Base-by-base conservation (phyloP, 805 yeast species). In the Candida tammaniensis region DNA sequence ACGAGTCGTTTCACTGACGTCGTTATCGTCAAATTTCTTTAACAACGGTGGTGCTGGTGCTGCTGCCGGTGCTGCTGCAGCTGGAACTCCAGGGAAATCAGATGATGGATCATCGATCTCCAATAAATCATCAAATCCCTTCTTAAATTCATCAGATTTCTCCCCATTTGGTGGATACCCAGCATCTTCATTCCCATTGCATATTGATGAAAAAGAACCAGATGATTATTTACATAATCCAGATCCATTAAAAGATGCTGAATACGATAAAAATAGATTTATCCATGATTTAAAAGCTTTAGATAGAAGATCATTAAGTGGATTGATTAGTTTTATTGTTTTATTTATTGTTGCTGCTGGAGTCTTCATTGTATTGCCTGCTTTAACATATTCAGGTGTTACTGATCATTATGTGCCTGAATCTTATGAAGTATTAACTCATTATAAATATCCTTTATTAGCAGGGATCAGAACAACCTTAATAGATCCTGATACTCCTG, bases 121-220 rank as follows among this genome's bases (percentile, higher is more conserved):
- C 3, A 44, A 44, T 25, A 48, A 42, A 15, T 33, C 38, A 8
- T 33, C 52, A 6, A 55, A 53, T 38, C 66, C 67, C 5, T 58
- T 64, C 30, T 46, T 54, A 12, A 80, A 72, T 49, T 73, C 80
- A 15, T 49, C 60, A 15, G 93, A 83, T 51, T 80, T 80, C 46
- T 78, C 85, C 30, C 98, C 98, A 3, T 91, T 91, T 63, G 98
- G 98, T 33, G 98, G 98, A 11, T 91, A 86, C 59, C 98, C 98
- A 1, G 94, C 96, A 7, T 72, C 88, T 12, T 80, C 87, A 4
- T 91, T 91, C 64, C 98, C 98, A 1, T 66, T 91, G 38, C 82
- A 76, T 48, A 79, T 93, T 44, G 96, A 91, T 40, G 98, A 91
- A 48, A 86, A 86, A 60, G 98, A 91, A 60, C 82, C 85, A 7